Conservation (phyloP, 2,329 filamentous ascomycete genomes). For the Byssoonygena ceratinophila region DNA sequence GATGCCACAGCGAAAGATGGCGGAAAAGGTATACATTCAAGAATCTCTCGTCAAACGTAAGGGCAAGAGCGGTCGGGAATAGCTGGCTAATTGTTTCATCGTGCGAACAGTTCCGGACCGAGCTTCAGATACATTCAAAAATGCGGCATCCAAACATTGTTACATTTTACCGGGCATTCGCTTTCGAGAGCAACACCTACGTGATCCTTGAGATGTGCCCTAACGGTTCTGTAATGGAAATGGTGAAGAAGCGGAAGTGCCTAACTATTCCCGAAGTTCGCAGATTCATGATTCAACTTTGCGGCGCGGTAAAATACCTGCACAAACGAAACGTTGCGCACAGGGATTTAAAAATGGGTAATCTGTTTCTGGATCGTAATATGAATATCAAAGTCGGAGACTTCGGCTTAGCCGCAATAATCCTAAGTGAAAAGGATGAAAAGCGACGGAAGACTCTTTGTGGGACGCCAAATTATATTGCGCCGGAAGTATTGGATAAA, state of each 20-base stretch:
- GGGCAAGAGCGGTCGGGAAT: neutral
- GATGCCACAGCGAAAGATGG: slow-evolving; percentile 43
- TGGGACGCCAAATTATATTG: slow-evolving; percentile 96
- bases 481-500: slow-evolving; percentile 90
- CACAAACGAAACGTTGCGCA: slow-evolving; percentile 94
- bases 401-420: slow-evolving; percentile 83
- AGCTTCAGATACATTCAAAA: slow-evolving; percentile 96
- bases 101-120: slow-evolving; percentile 52
- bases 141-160: slow-evolving; percentile 95
- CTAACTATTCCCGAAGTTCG: slow-evolving; percentile 89
- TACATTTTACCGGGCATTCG: slow-evolving; percentile 87
- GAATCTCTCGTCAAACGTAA: neutral
- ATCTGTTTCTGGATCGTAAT: slow-evolving; percentile 82
- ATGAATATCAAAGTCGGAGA: slow-evolving; percentile 99
- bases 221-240: slow-evolving; percentile 94
- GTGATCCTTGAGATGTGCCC: slow-evolving; percentile 89
- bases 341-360: slow-evolving; percentile 94
- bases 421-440: slow-evolving; percentile 85
- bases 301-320: slow-evolving; percentile 95
- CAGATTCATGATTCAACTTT: slow-evolving; percentile 87
- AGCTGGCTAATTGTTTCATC: neutral
- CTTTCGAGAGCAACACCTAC: slow-evolving; percentile 79
- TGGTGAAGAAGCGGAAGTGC: slow-evolving; percentile 84
- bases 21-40: slow-evolving; percentile 37
- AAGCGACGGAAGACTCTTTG: slow-evolving; percentile 81